These are phyloP conservation scores for Angomonas ambiguus DNA, from an alignment of 208 protist species.

Conservation along the genomic window DNA sequence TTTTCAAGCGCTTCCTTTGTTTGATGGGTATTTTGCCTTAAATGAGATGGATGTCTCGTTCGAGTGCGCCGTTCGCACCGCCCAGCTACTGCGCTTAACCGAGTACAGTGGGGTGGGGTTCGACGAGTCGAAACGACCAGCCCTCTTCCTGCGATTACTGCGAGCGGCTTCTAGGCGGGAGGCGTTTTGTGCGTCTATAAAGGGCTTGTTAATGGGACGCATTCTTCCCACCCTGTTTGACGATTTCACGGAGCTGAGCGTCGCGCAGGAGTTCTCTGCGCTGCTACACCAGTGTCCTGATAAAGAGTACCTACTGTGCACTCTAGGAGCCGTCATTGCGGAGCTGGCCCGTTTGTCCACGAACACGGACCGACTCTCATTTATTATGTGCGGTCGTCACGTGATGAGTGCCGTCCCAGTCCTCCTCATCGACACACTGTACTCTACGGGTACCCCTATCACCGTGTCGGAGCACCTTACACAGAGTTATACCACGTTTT, in stretches of 20 bases:
- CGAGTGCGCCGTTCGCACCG: slow-evolving; percentile 55
- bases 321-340: slow-evolving; percentile 50
- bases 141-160: slow-evolving; percentile 39
- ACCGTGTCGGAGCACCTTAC: slow-evolving; percentile 30
- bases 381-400: slow-evolving; percentile 37
- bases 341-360: slow-evolving; percentile 29
- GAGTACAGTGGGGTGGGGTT: slow-evolving; percentile 29
- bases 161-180: slow-evolving; percentile 30
- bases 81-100: slow-evolving; percentile 69
- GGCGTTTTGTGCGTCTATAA: slow-evolving; percentile 25
- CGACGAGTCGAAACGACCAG: slow-evolving; percentile 19
- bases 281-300: slow-evolving; percentile 5
- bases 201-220: slow-evolving; percentile 12
- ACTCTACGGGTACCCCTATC: slow-evolving; percentile 24
- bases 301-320: slow-evolving; percentile 42
- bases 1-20: slow-evolving; percentile 24
- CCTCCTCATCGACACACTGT: slow-evolving; percentile 38
- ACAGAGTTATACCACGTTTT: slow-evolving; percentile 58
- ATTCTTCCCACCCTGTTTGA: slow-evolving; percentile 2
- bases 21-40: slow-evolving; percentile 61
- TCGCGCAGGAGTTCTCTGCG: slow-evolving; percentile 11
- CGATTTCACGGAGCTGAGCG: neutral
- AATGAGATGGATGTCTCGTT: slow-evolving; percentile 41
- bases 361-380: slow-evolving; percentile 6
- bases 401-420: slow-evolving; percentile 49